Conservation (phyloP, 2,329 filamentous ascomycete species). For the Xylaria multiplex region DNA sequence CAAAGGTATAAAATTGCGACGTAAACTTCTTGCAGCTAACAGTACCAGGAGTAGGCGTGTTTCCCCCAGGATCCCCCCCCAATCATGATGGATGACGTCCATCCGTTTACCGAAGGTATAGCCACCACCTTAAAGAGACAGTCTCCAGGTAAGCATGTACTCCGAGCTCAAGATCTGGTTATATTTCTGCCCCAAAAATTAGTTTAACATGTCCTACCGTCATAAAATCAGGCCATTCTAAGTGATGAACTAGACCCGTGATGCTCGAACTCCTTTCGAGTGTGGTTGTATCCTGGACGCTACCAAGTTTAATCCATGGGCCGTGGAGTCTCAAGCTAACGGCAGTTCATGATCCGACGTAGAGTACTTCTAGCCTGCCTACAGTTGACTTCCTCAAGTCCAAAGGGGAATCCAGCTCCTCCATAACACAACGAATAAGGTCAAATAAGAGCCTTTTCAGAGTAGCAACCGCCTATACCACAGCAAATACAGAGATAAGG, state of each 20-base stretch:
- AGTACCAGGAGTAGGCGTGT: not conserved
- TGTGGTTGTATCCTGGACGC: slow-evolving; percentile 14
- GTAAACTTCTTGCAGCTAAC: slow-evolving; percentile 9
- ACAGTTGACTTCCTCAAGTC: not conserved
- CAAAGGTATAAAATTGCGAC: not conserved
- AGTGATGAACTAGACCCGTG: not conserved
- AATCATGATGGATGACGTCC: not conserved
- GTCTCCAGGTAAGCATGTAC: not conserved
- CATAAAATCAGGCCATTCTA: slow-evolving; percentile 19
- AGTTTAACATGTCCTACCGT: not conserved
- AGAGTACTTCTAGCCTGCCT: not conserved
- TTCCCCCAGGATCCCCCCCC: not conserved
- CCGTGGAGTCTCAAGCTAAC: not conserved
- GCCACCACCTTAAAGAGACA: not conserved
- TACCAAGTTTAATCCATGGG: not conserved
- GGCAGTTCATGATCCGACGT: not conserved
- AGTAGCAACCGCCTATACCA: not conserved
- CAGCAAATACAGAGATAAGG: not conserved
- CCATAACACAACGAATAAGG: not conserved
- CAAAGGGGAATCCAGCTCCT: not conserved
- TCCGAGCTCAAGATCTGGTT: not conserved
- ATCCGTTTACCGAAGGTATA: not conserved
- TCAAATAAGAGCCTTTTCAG: not conserved
- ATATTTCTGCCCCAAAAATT: not conserved
- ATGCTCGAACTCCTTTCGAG: not conserved